phyloP scores from a whole-genome alignment of 257 asterid genomes.

The Solanum bulbocastanum region DNA sequence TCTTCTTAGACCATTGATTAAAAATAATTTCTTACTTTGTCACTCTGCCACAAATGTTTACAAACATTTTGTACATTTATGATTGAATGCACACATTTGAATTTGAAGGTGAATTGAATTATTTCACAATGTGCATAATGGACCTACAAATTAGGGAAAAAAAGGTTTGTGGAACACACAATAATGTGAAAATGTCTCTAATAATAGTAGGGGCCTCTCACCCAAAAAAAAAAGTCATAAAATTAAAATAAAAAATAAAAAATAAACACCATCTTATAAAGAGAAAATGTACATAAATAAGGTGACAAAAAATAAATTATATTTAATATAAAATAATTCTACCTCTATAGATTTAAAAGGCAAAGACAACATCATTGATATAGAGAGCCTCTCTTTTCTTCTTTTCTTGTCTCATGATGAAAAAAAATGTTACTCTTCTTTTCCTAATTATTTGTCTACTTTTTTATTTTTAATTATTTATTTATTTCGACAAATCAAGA shows the following conservation, averaged over 20 bases:
- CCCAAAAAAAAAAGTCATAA: neutral
- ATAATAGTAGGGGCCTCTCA: neutral
- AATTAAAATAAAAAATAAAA: too few relatives aligned
- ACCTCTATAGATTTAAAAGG: neutral
- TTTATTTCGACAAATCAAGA: too few relatives aligned
- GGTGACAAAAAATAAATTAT: neutral
- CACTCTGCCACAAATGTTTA: neutral
- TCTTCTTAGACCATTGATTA: neutral
- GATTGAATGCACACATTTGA: neutral
- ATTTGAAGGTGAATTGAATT: neutral
- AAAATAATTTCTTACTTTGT: neutral
- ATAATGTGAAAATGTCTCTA: slow-evolving; percentile 10
- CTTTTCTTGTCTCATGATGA: slow-evolving; percentile 4
- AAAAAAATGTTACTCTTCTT: neutral
- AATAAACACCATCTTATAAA: neutral
- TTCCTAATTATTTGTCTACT: too few relatives aligned
- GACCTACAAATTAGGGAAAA: neutral
- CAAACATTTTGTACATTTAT: neutral
- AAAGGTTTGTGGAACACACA: neutral
- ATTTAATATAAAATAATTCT: neutral
- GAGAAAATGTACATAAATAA: neutral
- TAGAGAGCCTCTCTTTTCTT: slow-evolving; percentile 2
- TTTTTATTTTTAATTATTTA: too few relatives aligned
- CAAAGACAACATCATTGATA: slow-evolving; percentile 6
- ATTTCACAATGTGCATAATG: slow-evolving; percentile 1